Conservation (phyloP, 768 basidiomycete species). For the Sutorius australiensis region DNA sequence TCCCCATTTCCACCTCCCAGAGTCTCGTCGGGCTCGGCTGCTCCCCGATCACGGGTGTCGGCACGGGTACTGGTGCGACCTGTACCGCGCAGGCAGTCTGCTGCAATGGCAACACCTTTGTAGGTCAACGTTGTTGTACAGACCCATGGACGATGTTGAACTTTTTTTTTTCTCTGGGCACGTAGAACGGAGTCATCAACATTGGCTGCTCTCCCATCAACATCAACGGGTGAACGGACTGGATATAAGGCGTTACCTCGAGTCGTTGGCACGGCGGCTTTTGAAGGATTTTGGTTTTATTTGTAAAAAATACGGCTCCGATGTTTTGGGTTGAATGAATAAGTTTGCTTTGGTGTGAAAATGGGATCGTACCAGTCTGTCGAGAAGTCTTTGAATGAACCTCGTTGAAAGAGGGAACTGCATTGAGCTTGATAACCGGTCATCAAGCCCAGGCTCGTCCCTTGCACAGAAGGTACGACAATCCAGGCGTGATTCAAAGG, state of each 20-base stretch:
- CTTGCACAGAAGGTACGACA: too few species aligned
- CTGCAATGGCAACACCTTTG: constrained; percentile 12
- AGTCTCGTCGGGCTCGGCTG: constrained; percentile 5
- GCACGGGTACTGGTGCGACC: not conserved
- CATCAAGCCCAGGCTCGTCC: too few species aligned
- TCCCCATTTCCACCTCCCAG: not conserved
- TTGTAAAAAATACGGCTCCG: not conserved
- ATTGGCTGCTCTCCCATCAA: constrained; percentile 18
- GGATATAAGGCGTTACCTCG: not conserved
- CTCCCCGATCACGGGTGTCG: not conserved
- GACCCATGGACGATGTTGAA: not conserved
- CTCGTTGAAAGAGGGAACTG: too few species aligned
- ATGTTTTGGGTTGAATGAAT: not conserved
- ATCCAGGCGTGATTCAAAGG: too few species aligned
- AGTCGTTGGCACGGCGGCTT: not conserved
- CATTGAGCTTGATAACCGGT: too few species aligned
- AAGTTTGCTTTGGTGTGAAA: not conserved
- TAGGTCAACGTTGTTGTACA: not conserved
- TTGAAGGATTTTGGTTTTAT: not conserved
- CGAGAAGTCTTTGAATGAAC: too few species aligned
- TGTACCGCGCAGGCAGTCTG: constrained; percentile 19
- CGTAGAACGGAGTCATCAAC: constrained; percentile 9
- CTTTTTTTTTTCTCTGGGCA: too few species aligned
- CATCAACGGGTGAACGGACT: not conserved
- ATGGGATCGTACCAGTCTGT: not conserved